These are phyloP conservation scores for Pseudogymnoascus sp. DNA, from an alignment of 2,329 filamentous ascomycete genomes.

Conservation along the genomic window DNA sequence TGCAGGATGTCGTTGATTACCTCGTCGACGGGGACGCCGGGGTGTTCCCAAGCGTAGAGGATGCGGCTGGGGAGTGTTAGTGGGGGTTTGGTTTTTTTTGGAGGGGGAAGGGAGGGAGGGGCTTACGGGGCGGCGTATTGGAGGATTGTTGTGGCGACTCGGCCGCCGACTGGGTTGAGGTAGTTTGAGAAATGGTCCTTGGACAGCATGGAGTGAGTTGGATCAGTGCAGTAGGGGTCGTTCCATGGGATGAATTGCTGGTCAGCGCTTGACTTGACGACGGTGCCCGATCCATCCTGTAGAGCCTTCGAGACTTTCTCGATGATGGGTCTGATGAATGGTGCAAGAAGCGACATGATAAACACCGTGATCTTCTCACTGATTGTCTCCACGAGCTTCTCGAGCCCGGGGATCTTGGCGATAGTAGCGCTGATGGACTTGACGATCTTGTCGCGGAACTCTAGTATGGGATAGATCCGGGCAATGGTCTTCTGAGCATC, in stretches of 20 bases:
- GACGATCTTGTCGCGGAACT: slow-evolving; percentile 90
- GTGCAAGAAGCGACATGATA: slow-evolving; percentile 80
- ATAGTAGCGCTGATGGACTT: slow-evolving; percentile 77
- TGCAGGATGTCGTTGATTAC: slow-evolving; percentile 72
- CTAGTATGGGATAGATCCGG: slow-evolving; percentile 89
- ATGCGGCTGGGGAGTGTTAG: slow-evolving; percentile 48
- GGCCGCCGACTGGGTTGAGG: slow-evolving; percentile 67
- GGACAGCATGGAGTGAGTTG: slow-evolving; percentile 73
- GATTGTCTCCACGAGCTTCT: slow-evolving; percentile 85
- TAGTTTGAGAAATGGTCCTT: slow-evolving; percentile 80
- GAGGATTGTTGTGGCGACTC: slow-evolving; percentile 64
- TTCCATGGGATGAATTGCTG: slow-evolving; percentile 76
- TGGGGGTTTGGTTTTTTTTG: background rate
- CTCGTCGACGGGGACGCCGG: slow-evolving; percentile 71
- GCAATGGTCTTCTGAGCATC: slow-evolving; percentile 68
- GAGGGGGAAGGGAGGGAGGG: slow-evolving; percentile 30
- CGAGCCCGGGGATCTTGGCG: slow-evolving; percentile 84
- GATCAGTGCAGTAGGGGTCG: slow-evolving; percentile 64
- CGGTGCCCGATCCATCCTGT: slow-evolving; percentile 72
- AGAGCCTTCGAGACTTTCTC: slow-evolving; percentile 73
- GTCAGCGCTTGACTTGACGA: slow-evolving; percentile 59
- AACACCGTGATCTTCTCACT: slow-evolving; percentile 89
- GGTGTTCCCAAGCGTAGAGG: slow-evolving; percentile 88
- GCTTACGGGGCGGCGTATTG: slow-evolving; percentile 80
- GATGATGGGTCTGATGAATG: slow-evolving; percentile 88